These are phyloP conservation scores for Phytophthora citricola DNA, from an alignment of 352 stramenopile genomes.

Conservation along the genomic window DNA sequence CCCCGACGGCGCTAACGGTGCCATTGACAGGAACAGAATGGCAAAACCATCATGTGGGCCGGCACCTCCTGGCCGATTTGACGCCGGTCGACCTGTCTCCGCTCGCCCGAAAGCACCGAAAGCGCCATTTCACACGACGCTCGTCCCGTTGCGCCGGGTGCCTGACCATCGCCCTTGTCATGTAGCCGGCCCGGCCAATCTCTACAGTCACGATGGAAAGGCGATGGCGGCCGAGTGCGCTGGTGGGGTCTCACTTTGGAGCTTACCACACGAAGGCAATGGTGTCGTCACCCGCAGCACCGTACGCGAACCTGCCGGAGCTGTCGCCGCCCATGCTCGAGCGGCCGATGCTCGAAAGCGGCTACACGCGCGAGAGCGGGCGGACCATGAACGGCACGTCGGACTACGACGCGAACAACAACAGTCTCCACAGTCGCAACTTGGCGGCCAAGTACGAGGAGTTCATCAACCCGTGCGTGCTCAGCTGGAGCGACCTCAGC, in stretches of 20 bases:
- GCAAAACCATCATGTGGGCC: not conserved
- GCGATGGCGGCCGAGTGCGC: not conserved
- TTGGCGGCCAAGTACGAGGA: slow-evolving; percentile 32
- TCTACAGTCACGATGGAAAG: slow-evolving; percentile 33
- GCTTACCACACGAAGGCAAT: slow-evolving; percentile 8
- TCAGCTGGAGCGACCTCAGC: slow-evolving; percentile 33
- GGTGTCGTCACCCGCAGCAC: slow-evolving; percentile 21
- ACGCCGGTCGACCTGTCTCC: not conserved
- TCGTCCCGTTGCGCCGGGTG: slow-evolving; percentile 8
- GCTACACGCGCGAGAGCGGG: slow-evolving; percentile 33
- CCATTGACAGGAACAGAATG: slow-evolving; percentile 10
- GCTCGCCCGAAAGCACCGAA: not conserved
- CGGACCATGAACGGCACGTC: slow-evolving; percentile 23
- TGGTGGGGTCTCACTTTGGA: slow-evolving; percentile 23
- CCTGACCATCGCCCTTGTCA: slow-evolving; percentile 4
- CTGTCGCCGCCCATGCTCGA: slow-evolving; percentile 36
- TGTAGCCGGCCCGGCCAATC: slow-evolving; percentile 8
- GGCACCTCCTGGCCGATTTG: slow-evolving; percentile 14
- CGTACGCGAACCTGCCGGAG: slow-evolving; percentile 25
- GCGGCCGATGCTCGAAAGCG: slow-evolving; percentile 21
- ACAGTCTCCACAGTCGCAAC: slow-evolving; percentile 25
- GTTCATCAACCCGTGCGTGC: slow-evolving; percentile 28
- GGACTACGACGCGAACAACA: slow-evolving; percentile 20
- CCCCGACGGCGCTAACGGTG: slow-evolving; percentile 1
- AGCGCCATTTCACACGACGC: not conserved